These are phyloP conservation scores for Podila minutissima DNA, from an alignment of 192 early-diverging fungal genomes.

Conservation along the genomic window DNA sequence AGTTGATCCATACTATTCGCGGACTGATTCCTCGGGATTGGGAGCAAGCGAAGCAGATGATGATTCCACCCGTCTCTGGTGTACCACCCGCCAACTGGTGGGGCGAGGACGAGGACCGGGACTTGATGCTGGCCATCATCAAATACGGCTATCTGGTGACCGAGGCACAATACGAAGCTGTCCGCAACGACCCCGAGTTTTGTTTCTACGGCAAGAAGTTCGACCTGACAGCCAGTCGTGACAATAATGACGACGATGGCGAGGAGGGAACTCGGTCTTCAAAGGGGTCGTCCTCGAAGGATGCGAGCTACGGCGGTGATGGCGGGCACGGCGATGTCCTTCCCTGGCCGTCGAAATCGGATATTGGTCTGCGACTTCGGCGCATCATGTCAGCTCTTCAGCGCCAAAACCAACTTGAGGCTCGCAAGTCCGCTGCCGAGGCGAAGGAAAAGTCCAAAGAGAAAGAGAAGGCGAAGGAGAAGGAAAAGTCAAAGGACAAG, in stretches of 20 bases:
- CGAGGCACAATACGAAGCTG: slow-evolving; percentile 50
- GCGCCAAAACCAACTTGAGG: slow-evolving; percentile 59
- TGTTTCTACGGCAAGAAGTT: slow-evolving; percentile 63
- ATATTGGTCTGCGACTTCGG: slow-evolving; percentile 68
- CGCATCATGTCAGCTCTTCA: slow-evolving; percentile 66
- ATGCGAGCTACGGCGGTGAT: slow-evolving; percentile 22
- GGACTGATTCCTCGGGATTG: slow-evolving; percentile 73
- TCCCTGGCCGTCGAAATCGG: slow-evolving; percentile 69
- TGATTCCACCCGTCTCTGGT: slow-evolving; percentile 72
- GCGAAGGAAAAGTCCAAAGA: slow-evolving; percentile 57
- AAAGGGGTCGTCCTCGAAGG: slow-evolving; percentile 7
- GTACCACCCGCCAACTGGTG: slow-evolving; percentile 73
- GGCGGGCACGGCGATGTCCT: slow-evolving; percentile 43
- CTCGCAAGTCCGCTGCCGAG: slow-evolving; percentile 45
- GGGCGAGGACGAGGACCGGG: slow-evolving; percentile 86
- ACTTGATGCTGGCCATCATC: slow-evolving; percentile 81
- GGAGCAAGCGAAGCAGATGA: slow-evolving; percentile 66
- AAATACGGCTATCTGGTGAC: slow-evolving; percentile 76
- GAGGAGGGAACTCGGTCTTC: slow-evolving; percentile 27
- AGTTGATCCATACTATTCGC: slow-evolving; percentile 80
- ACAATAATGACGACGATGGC: slow-evolving; percentile 52
- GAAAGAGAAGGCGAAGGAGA: slow-evolving; percentile 8
- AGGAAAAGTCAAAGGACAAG: no score
- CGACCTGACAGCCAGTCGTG: slow-evolving; percentile 40
- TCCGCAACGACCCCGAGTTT: slow-evolving; percentile 63